These are phyloP conservation scores for Cardiospermum halicacabum DNA, from an alignment of 345 rosid genomes.

Conservation along the genomic window DNA sequence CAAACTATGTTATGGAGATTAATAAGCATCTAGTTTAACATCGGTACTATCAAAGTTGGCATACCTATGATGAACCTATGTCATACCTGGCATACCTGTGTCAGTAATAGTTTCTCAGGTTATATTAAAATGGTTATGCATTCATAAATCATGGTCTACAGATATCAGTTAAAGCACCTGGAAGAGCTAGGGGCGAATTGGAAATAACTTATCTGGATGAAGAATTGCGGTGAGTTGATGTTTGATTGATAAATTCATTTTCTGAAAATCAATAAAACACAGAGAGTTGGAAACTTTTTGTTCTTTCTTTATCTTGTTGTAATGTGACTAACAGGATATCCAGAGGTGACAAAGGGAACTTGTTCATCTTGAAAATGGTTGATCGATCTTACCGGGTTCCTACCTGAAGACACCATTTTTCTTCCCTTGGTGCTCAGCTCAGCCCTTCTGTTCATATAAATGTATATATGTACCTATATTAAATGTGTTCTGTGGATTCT, in stretches of 20 bases:
- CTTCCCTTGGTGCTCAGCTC: no score
- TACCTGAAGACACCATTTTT: conserved; percentile 14
- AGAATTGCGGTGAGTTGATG: conserved; percentile 30
- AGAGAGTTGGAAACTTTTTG: no score
- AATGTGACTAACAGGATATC: conserved; percentile 73
- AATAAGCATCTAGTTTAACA: no score
- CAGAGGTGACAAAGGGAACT: conserved; percentile 86
- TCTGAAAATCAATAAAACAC: no score
- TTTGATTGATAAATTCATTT: no score
- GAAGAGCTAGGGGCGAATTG: conserved; percentile 40
- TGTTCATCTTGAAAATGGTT: conserved; percentile 86
- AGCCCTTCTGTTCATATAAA: no score
- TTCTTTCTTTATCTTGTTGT: no score
- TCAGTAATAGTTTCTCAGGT: background rate
- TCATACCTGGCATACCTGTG: no score
- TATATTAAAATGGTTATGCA: background rate
- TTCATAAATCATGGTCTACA: background rate
- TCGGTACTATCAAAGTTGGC: no score
- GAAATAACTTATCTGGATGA: conserved; percentile 44
- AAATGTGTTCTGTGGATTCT: background rate
- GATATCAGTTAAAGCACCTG: conserved; percentile 33
- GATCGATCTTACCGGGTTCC: conserved; percentile 86
- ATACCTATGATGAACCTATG: no score
- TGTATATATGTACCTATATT: background rate
- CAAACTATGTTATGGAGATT: no score